Conservation (phyloP, 192 early-diverging fungal genomes). For the Glomus cerebriforme region DNA sequence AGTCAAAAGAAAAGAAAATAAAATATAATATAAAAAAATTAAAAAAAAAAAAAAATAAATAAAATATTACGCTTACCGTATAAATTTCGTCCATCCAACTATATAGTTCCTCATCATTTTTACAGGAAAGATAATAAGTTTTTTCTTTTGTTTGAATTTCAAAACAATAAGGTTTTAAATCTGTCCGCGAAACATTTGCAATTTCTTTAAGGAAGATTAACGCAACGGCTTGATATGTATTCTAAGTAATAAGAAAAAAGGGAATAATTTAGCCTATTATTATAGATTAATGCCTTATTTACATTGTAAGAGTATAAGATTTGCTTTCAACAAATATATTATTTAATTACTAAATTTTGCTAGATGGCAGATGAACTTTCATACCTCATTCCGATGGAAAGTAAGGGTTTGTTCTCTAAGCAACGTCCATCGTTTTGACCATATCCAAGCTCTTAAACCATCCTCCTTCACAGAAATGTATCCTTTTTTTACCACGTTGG, state of each 20-base stretch:
- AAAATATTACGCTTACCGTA: slow-evolving; percentile 52
- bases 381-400: slow-evolving; percentile 93
- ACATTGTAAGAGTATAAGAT: not conserved
- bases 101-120: slow-evolving; percentile 96
- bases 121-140: slow-evolving; percentile 89
- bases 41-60: not conserved
- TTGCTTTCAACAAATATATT: slow-evolving; percentile 16
- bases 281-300: not conserved
- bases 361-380: slow-evolving; percentile 17
- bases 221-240: slow-evolving; percentile 83
- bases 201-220: slow-evolving; percentile 94
- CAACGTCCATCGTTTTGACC: slow-evolving; percentile 92
- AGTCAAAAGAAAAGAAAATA: not conserved
- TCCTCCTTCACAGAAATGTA: slow-evolving; percentile 92
- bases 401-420: slow-evolving; percentile 88
- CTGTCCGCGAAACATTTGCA: slow-evolving; percentile 81
- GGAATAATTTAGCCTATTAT: not conserved
- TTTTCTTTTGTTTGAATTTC: slow-evolving; percentile 93
- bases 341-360: not conserved
- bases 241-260: slow-evolving; percentile 48
- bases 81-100: slow-evolving; percentile 99
- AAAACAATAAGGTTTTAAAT: slow-evolving; percentile 92
- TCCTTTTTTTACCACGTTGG: slow-evolving; percentile 70
- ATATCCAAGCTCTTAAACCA: slow-evolving; percentile 87
- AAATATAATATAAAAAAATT: not conserved